Percentiles rank a stretch among this genome's conserved stretches.
Evolutionary conservation across 331 rosid species (phyloP).

Genomic region (Acacia concinna): DNA sequence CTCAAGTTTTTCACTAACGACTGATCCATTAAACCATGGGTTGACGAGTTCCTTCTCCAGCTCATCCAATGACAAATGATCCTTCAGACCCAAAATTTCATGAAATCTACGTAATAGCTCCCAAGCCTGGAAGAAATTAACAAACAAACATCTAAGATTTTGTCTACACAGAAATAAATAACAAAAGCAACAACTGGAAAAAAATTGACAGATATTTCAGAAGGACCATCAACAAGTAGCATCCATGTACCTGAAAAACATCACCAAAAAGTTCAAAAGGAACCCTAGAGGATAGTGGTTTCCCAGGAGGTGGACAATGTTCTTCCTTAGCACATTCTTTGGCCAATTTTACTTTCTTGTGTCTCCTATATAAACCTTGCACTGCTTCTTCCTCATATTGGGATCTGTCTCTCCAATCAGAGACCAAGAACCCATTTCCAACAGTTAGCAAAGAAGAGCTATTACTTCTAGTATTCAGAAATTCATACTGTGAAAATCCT

Average conservation of each 20-base stretch:
- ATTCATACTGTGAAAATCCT: conserved; percentile 59
- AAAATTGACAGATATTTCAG: conserved; percentile 14
- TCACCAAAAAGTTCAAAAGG: conserved; percentile 77
- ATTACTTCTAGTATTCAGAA: conserved; percentile 52
- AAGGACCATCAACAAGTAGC: conserved; percentile 18
- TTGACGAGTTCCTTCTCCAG: conserved; percentile 84
- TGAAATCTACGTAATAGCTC: conserved; percentile 67
- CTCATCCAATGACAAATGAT: conserved; percentile 63
- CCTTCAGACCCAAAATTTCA: conserved; percentile 72
- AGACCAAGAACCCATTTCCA: conserved; percentile 71
- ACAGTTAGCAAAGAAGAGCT: conserved; percentile 61
- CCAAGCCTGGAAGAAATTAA: conserved; percentile 66
- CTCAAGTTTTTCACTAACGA: conserved; percentile 46
- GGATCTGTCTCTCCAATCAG: conserved; percentile 49
- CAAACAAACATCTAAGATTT: conserved; percentile 21
- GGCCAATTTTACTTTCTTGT: conserved; percentile 53
- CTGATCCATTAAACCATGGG: conserved; percentile 75
- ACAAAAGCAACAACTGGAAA: conserved; percentile 20
- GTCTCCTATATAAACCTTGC: conserved; percentile 53
- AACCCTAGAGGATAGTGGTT: conserved; percentile 66
- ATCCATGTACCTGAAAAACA: conserved; percentile 74
- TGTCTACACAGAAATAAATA: conserved; percentile 21
- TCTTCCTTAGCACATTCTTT: conserved; percentile 37
- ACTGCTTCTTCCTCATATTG: conserved; percentile 54
- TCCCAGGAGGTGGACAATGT: conserved; percentile 81